A percentile compares a stretch with the other conserved stretches of the same genome.
phyloP scores from a whole-genome alignment of 140 eudicot species.

The Ambrosia hybrid region DNA sequence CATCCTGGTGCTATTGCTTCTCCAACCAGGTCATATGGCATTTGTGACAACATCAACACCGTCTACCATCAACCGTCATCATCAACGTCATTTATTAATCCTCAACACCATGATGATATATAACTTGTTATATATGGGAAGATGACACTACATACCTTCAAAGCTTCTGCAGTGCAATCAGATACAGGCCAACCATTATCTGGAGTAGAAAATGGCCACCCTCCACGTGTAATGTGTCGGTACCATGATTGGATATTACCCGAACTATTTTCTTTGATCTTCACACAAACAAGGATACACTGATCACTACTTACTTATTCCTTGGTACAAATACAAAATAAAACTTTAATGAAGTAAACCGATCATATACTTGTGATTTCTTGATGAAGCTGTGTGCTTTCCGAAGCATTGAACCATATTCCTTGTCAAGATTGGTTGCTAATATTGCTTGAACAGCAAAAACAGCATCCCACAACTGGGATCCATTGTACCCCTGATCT shows the following conservation, averaged over 20 bases:
- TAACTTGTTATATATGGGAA: neutral
- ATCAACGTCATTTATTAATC: neutral
- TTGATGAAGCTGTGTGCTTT: constrained; percentile 62
- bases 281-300: constrained; percentile 20
- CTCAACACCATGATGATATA: constrained; percentile 9
- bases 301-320: neutral
- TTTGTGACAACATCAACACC: constrained; percentile 36
- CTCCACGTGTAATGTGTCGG: constrained; percentile 55
- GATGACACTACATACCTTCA: constrained; percentile 40
- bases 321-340: neutral
- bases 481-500: constrained; percentile 52
- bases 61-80: too few relatives aligned
- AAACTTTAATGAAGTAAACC: neutral
- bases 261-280: constrained; percentile 43
- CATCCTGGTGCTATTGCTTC: constrained; percentile 36
- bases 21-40: constrained; percentile 41
- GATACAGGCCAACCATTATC: constrained; percentile 73
- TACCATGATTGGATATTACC: constrained; percentile 50
- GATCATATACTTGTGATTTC: constrained; percentile 53
- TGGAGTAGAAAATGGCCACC: constrained; percentile 64
- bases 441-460: constrained; percentile 63
- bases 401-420: constrained; percentile 46
- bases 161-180: constrained; percentile 70
- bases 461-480: constrained; percentile 65
- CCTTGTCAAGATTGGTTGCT: constrained; percentile 42